Base-by-base conservation (phyloP, 371 early-diverging fungal genomes). In the Caulochytrium protostelioides region DNA sequence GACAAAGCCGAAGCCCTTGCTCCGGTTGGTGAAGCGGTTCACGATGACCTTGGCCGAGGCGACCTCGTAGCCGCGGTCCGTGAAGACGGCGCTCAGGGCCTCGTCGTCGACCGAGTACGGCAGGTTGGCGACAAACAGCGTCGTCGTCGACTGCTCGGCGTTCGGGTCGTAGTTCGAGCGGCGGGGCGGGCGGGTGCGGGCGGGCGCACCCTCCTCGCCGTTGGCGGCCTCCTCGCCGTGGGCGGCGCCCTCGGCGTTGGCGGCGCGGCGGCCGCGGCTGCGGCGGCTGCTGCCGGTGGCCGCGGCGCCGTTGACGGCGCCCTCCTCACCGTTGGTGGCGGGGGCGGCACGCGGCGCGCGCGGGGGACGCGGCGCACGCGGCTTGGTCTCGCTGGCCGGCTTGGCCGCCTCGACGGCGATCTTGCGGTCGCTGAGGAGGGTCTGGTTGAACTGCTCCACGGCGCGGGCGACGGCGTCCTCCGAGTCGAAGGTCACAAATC, bases 1-100 rank as follows among this genome's bases (percentile, higher is more conserved):
- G 26, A 86, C 80, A 53, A 91, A 89, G 14, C 89, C 90, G 56
- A 75, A 89, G 23, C 90, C 89, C 61, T 80, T 82, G 56, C 76
- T 71, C 28, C 76, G 68, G 12, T 76, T 76, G 40, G 31, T 47
- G 13, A n/a, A 17, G 35, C 40, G 42, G 31, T 41, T 38, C 16
- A 20, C 30, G 19, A 72, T 59, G 25, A 89, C 77, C 40, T 75
- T 72, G 25, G 84, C 80, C 18, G 70, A 64, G 13, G 59, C 54
- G 26, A 85, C 68, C 43, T 72, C 58, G 59, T 74, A 89, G n/a
- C n/a, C n/a, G n/a, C n/a, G n/a, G 29, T 59, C 76, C 30, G 63
- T 49, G 54, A 91, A 89, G 39, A 84, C 59, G 22, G 52, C 55
- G 43, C 52, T 52, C 35, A 92, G 64, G 24, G 65, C 76, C 3